Base-by-base conservation (phyloP, 805 yeast genomes). In the Zygosaccharomyces pseudorouxii region DNA sequence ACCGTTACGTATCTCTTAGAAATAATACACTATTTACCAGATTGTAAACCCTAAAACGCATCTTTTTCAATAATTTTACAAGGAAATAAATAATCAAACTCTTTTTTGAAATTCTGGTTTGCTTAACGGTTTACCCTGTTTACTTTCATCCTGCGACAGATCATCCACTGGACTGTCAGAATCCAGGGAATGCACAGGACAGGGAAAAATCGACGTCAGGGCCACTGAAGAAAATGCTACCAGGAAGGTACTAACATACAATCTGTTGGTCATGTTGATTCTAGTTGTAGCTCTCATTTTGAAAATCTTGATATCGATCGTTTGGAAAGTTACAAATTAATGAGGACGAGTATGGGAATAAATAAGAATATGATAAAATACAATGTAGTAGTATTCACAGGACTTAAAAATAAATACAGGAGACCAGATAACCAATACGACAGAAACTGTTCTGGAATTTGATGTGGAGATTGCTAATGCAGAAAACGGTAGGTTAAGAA, bases 191-290 rank as follows among this genome's bases (percentile, higher is more conserved):
- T 71, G 74, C 5, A 74, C 75, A 27, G 75, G 75, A 52, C 76
- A 72, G 37, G 76, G 76, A 40, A 71, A 56, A 27, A 68, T 60
- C 4, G 76, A 68, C n/a, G 73, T 64, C 25, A 71, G 56, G 1
- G 75, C 74, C 11, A 72, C 77, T 2, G 74, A 69, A 19, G 69
- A 59, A 41, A 80, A 78, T 39, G 84, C 80, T n/a, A 80, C 76
- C 9, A 82, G 79, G 57, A 80, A 80, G 5, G 86, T 80, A 22
- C 83, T 75, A 49, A 76, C 69, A 66, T 80, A 81, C 50, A 81
- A 58, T 42, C 77, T 76, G 53, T 76, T 71, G 8, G 82, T 77
- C 47, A 80, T 67, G 56, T 68, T 72, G 56, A 72, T 75, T 61
- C 82, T 74, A 37, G 76, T 77, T 4, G 79, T 72, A 4, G 82